Evolutionary conservation across 2,329 filamentous ascomycete genomes (phyloP).

Genomic region (Xylaria sp.): DNA sequence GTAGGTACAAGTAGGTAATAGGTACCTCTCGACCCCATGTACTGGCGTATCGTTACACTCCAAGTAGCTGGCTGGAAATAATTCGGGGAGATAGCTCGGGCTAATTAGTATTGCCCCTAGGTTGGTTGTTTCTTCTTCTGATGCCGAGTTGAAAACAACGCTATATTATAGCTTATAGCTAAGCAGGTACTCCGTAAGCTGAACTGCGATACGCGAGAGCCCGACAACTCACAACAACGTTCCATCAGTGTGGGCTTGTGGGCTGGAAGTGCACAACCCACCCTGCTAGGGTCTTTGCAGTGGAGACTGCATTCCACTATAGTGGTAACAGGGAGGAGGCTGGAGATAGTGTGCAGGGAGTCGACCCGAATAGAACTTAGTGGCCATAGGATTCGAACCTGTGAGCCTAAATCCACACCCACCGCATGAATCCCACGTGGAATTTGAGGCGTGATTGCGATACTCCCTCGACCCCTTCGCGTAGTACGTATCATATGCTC

Average conservation of each 20-base stretch:
- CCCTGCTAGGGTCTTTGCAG: neutral
- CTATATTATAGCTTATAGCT: neutral
- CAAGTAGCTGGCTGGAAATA: no score
- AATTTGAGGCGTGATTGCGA: neutral
- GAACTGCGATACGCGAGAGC: neutral
- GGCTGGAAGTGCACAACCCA: neutral
- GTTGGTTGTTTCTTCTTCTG: neutral
- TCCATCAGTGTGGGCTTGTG: neutral
- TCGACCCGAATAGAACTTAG: neutral
- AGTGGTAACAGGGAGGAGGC: neutral
- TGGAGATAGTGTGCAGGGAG: neutral
- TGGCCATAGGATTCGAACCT: conserved; percentile 4
- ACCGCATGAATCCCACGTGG: conserved; percentile 23
- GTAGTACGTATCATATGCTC: conserved; percentile 9
- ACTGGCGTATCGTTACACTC: neutral
- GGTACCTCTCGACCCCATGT: neutral
- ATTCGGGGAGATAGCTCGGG: no score
- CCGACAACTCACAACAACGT: neutral
- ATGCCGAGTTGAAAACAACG: neutral
- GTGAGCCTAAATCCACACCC: neutral
- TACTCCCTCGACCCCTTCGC: neutral
- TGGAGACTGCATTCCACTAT: neutral
- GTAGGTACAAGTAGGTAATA: no score
- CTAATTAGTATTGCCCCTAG: no score
- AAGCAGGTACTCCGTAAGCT: neutral